A percentile compares a stretch with the other conserved stretches of the same genome.
Evolutionary conservation across 495 filamentous ascomycete genomes (phyloP).

Genomic region (Margaritispora aquatica): DNA sequence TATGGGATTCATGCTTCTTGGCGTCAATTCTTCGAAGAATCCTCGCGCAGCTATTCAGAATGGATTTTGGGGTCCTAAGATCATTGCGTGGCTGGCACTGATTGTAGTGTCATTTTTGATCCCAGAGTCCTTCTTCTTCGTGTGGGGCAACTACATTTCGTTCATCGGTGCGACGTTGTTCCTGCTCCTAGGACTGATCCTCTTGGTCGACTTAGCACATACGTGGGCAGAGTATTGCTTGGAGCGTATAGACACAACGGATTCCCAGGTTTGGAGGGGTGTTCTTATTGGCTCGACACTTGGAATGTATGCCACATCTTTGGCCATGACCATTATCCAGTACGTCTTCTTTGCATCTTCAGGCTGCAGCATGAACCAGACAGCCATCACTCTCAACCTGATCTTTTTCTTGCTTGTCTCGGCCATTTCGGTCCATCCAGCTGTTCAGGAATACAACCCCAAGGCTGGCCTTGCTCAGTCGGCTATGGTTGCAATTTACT

Average conservation of each 20-base stretch:
- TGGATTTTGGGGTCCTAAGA: constrained; percentile 78
- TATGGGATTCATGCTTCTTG: constrained; percentile 75
- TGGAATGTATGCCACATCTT: constrained; percentile 83
- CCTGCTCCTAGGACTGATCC: constrained; percentile 83
- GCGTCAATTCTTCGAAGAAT: constrained; percentile 81
- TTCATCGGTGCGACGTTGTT: constrained; percentile 88
- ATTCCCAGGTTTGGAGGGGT: constrained; percentile 76
- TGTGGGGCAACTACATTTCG: constrained; percentile 93
- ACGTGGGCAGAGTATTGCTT: constrained; percentile 97
- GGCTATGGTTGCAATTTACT: constrained; percentile 96
- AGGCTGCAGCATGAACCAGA: constrained; percentile 93
- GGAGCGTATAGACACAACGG: constrained; percentile 82
- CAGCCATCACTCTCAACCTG: constrained; percentile 70
- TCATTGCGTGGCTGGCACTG: constrained; percentile 78
- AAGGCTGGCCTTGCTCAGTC: constrained; percentile 92
- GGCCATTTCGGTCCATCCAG: constrained; percentile 79
- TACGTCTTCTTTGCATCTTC: constrained; percentile 89
- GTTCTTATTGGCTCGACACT: constrained; percentile 88
- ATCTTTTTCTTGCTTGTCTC: constrained; percentile 78
- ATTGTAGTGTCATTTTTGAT: constrained; percentile 93
- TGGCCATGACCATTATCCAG: constrained; percentile 93
- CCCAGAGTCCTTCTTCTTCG: constrained; percentile 88
- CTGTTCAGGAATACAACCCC: constrained; percentile 85
- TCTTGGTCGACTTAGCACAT: constrained; percentile 92
- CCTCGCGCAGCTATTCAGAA: constrained; percentile 87